Evolutionary conservation across 2,329 filamentous ascomycete genomes (phyloP).

Genomic region (Eutypella sp.): DNA sequence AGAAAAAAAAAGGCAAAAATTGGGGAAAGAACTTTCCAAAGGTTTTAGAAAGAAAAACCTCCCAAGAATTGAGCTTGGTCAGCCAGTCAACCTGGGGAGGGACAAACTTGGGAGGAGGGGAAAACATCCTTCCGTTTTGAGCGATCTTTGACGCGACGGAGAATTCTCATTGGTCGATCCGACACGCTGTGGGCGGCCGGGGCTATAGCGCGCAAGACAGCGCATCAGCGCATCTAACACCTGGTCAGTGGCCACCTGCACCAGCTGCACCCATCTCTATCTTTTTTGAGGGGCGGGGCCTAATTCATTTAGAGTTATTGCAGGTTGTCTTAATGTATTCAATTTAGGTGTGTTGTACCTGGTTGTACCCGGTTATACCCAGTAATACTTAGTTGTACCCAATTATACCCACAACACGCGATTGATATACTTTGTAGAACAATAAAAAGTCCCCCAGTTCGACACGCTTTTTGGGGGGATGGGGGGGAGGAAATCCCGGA

Average conservation of each 20-base stretch:
- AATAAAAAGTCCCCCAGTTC: not conserved
- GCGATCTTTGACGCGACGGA: slow-evolving; percentile 11
- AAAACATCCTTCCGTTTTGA: slow-evolving; percentile 28
- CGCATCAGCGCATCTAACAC: not conserved
- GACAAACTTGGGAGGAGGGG: slow-evolving; percentile 18
- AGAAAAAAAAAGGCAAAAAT: too few relatives aligned
- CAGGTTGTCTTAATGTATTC: too few relatives aligned
- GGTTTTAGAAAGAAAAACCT: too few relatives aligned
- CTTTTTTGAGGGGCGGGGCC: not conserved
- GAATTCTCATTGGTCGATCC: slow-evolving; percentile 20
- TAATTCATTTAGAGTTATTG: not conserved
- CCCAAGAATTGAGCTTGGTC: too few relatives aligned
- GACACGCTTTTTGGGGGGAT: not conserved
- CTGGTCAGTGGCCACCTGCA: not conserved
- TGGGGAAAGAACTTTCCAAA: too few relatives aligned
- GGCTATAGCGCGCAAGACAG: not conserved
- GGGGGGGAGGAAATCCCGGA: too few relatives aligned
- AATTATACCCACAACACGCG: not conserved
- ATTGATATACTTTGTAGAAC: not conserved
- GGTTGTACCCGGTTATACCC: too few relatives aligned
- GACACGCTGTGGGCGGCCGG: slow-evolving; percentile 1
- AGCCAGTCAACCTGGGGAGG: slow-evolving; percentile 21
- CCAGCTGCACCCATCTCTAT: too few relatives aligned
- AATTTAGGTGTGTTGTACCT: too few relatives aligned
- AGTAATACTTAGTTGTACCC: too few relatives aligned